Evolutionary conservation across 768 basidiomycete genomes (phyloP), one percentile per base, ranked within the genome.

Genomic region (Suillus sp.): DNA sequence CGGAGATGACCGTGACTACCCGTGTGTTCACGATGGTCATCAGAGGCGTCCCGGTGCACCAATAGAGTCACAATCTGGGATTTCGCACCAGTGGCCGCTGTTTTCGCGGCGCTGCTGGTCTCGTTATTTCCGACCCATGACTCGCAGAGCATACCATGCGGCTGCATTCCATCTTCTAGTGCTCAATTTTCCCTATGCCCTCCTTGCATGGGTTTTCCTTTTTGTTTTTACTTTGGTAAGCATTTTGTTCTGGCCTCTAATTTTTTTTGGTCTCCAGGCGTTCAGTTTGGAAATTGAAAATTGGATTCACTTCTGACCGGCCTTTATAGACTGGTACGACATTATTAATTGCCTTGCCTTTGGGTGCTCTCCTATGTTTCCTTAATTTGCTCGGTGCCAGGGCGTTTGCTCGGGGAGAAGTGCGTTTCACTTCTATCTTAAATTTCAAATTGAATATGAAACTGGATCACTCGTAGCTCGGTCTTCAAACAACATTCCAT

Each of bases 221-320:
- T 92, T 93, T 68, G 86, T 91, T 13, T 90, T 93, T 69, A 93
- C 92, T 0, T 76, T 94, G 74, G 92, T 92, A 68, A 68, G 88
- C 80, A 45, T n/a, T 57, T 22, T 10, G 8, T 25, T 40, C 45
- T 13, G 38, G 4, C 16, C 8, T 18, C 47, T 32, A 3, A 35
- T 4, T 22, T 42, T 59, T n/a, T 30, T 45, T 6, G 47, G 50
- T 51, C 27, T 7, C 40, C 20, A 32, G 43, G 14, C 10, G n/a
- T 54, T 58, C 62, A 62, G 64, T 63, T 30, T 53, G 51, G 18
- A 32, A 32, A 60, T 30, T 34, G 10, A 20, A 34, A 32, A n/a
- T 38, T 58, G 63, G 60, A 59, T 32, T 64, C 66, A 47, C 45
- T 61, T 61, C 68, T 75, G 43, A 69, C 62, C 48, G 1, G 32